Conservation (phyloP, 2,329 filamentous ascomycete species). For the Exophiala sideris region DNA sequence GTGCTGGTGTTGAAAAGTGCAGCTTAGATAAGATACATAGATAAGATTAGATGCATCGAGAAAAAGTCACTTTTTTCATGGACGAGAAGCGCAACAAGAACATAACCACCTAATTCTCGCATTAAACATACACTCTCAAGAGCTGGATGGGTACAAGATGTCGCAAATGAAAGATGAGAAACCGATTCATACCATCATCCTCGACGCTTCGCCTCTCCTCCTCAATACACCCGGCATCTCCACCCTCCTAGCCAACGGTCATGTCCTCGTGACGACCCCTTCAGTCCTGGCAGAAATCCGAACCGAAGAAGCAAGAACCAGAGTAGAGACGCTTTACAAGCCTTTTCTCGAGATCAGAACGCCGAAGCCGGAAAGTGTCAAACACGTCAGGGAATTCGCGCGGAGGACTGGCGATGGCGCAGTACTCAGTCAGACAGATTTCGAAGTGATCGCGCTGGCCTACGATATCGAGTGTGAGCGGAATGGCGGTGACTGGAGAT, state of each 20-base stretch:
- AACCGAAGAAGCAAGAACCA: slow-evolving; percentile 73
- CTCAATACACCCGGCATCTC: slow-evolving; percentile 86
- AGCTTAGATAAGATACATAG: too few relatives aligned
- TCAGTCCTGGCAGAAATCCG: slow-evolving; percentile 83
- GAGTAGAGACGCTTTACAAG: slow-evolving; percentile 77
- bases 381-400: slow-evolving; percentile 78
- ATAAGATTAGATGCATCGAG: too few relatives aligned
- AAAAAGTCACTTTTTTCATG: too few relatives aligned
- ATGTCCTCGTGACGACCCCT: slow-evolving; percentile 77
- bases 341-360: slow-evolving; percentile 78
- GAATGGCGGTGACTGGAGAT: slow-evolving; percentile 82
- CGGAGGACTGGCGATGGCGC: slow-evolving; percentile 83
- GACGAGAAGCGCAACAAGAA: too few relatives aligned
- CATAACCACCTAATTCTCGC: too few relatives aligned
- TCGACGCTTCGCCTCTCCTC: slow-evolving; percentile 90
- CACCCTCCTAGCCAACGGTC: slow-evolving; percentile 72
- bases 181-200: slow-evolving; percentile 74
- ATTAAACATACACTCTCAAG: too few relatives aligned
- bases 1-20: too few relatives aligned
- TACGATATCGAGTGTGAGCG: slow-evolving; percentile 93
- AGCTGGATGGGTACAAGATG: neutral
- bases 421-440: slow-evolving; percentile 83
- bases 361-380: slow-evolving; percentile 72
- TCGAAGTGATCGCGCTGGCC: slow-evolving; percentile 82
- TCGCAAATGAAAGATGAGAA: slow-evolving; percentile 45